phyloP scores from a whole-genome alignment of 2,329 filamentous ascomycete species.

The Didymella pinodella region DNA sequence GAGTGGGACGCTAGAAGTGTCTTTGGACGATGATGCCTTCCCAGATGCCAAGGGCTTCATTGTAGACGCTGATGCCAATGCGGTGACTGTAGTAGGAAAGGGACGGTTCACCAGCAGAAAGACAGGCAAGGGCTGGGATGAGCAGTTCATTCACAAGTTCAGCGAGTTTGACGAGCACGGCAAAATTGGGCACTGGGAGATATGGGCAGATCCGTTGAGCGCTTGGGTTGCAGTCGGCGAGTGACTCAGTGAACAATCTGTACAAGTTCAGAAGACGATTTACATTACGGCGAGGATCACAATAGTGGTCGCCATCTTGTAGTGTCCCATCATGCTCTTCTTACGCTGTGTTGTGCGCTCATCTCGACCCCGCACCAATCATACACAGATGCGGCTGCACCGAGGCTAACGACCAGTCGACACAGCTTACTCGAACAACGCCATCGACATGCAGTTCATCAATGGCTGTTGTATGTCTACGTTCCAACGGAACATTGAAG shows the following conservation, averaged over 20 bases:
- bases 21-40: slow-evolving; percentile 42
- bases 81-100: slow-evolving; percentile 50
- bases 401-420: slow-evolving; percentile 24
- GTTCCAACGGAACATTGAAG: neutral
- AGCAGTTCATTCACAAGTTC: slow-evolving; percentile 53
- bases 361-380: slow-evolving; percentile 20
- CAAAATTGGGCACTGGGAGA: slow-evolving; percentile 54
- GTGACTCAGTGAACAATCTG: slow-evolving; percentile 4
- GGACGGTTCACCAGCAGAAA: slow-evolving; percentile 46
- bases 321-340: neutral
- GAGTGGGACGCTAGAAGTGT: slow-evolving; percentile 45
- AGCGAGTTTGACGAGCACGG: slow-evolving; percentile 52
- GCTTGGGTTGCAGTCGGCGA: slow-evolving; percentile 52
- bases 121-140: slow-evolving; percentile 53
- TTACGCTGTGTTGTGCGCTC: neutral
- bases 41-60: slow-evolving; percentile 44
- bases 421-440: slow-evolving; percentile 20
- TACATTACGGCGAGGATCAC: neutral
- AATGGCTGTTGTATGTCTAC: neutral
- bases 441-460: slow-evolving; percentile 1
- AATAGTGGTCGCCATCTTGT: neutral
- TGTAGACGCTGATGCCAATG: slow-evolving; percentile 48
- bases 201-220: slow-evolving; percentile 56
- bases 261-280: neutral
- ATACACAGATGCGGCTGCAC: slow-evolving; percentile 7